Conservation (phyloP, 1,139 yeast species). For the Candida sanyaensis region DNA sequence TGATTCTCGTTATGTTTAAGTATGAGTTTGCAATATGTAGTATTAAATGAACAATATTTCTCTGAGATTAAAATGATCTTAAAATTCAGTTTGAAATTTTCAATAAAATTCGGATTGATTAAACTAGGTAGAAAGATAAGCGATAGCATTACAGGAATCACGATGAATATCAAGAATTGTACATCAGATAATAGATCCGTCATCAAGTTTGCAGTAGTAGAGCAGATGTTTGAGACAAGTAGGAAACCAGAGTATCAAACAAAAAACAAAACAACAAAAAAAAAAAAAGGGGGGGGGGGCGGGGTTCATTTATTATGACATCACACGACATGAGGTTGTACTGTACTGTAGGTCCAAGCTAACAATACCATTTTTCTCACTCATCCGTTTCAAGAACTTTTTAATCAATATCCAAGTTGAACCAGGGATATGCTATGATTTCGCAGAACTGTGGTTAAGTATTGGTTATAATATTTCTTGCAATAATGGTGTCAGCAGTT, state of each 20-base stretch:
- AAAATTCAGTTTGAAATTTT: conserved; percentile 15
- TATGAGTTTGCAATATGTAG: conserved; percentile 16
- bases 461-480: too few species aligned
- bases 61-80: conserved; percentile 16
- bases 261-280: too few species aligned
- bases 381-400: too few species aligned
- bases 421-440: too few species aligned
- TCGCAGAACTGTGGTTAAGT: too few species aligned
- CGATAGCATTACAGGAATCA: conserved; percentile 11
- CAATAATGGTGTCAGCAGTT: too few species aligned
- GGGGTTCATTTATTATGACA: neutral
- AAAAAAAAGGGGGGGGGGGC: neutral
- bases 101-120: conserved; percentile 11
- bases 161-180: conserved; percentile 6
- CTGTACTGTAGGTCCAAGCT: too few species aligned
- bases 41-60: conserved; percentile 19
- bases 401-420: too few species aligned
- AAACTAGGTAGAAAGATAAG: conserved; percentile 5
- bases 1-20: conserved; percentile 11
- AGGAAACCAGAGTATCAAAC: neutral
- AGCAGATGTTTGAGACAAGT: too few species aligned
- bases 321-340: too few species aligned
- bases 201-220: neutral
- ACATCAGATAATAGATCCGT: neutral
- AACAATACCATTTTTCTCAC: too few species aligned